Evolutionary conservation across 1,284 basidiomycete genomes (phyloP).

Genomic region (Microbotryum silenes-acaulis): DNA sequence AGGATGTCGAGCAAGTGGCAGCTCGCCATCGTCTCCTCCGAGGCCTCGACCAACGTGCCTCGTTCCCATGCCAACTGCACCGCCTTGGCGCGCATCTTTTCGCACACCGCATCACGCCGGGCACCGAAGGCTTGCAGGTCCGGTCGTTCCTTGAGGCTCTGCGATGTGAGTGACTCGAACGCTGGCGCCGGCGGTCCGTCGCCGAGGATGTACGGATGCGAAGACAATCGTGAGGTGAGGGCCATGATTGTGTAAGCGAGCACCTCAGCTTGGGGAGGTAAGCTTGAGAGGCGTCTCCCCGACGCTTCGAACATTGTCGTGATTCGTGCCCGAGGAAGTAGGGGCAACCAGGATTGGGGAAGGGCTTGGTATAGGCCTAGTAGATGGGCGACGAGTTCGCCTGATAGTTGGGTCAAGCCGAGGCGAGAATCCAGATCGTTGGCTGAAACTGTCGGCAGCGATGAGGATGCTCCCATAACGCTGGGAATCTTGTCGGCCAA

Average conservation of each 20-base stretch:
- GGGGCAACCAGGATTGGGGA: conserved; percentile 27
- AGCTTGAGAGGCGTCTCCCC: conserved; percentile 10
- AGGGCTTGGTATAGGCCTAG: conserved; percentile 20
- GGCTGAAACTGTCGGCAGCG: neutral
- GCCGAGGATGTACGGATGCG: conserved; percentile 19
- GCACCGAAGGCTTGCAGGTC: conserved; percentile 24
- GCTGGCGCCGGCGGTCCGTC: conserved; percentile 8
- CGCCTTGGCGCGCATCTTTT: conserved; percentile 13
- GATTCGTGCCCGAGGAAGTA: conserved; percentile 11
- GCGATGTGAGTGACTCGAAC: conserved; percentile 5
- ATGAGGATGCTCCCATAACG: neutral
- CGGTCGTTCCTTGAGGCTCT: conserved; percentile 6
- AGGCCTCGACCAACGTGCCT: conserved; percentile 21
- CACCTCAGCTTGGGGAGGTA: conserved; percentile 24
- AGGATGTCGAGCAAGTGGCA: conserved; percentile 30
- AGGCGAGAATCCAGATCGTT: neutral
- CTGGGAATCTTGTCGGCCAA: neutral
- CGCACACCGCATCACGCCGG: conserved; percentile 15
- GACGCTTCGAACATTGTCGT: conserved; percentile 19
- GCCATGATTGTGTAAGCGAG: conserved; percentile 27
- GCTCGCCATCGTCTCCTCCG: conserved; percentile 25
- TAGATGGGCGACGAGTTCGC: conserved; percentile 16
- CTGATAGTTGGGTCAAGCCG: conserved; percentile 1
- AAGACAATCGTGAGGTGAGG: conserved; percentile 25
- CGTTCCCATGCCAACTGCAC: conserved; percentile 24